These are phyloP conservation scores for Effrenium voratum DNA, from an alignment of 73 alveolate genomes.

Conservation along the genomic window DNA sequence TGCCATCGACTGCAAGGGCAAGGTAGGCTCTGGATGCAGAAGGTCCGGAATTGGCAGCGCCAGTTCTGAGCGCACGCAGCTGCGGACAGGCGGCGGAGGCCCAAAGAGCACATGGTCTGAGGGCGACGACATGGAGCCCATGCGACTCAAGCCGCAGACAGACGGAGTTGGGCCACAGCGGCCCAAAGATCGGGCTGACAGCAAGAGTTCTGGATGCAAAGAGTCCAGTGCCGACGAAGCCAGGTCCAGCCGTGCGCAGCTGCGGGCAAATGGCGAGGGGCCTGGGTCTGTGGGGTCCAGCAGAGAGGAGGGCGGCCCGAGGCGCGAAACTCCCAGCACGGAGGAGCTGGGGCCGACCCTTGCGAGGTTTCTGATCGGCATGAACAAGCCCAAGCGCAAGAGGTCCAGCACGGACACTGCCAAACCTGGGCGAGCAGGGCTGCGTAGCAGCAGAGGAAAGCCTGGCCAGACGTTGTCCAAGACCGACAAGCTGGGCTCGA, in stretches of 20 bases:
- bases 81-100: neutral
- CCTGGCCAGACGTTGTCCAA: slow-evolving; percentile 56
- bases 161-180: neutral
- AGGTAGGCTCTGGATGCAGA: neutral
- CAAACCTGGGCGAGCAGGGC: neutral
- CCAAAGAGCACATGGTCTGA: neutral
- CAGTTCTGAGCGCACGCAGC: slow-evolving; percentile 3
- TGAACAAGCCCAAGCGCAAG: neutral
- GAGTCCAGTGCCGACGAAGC: neutral
- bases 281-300: slow-evolving; percentile 19
- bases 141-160: no score
- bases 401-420: slow-evolving; percentile 8
- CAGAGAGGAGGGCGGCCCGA: neutral
- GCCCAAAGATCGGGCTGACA: neutral
- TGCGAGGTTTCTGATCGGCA: neutral
- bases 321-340: neutral
- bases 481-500: neutral
- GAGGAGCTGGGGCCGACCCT: neutral
- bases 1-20: neutral
- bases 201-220: neutral
- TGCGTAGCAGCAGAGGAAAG: neutral
- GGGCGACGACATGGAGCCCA: neutral
- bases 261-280: neutral
- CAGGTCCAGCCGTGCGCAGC: neutral
- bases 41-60: neutral